Conservation (phyloP, 352 stramenopile genomes). For the Thalassiosira ordinaria region DNA sequence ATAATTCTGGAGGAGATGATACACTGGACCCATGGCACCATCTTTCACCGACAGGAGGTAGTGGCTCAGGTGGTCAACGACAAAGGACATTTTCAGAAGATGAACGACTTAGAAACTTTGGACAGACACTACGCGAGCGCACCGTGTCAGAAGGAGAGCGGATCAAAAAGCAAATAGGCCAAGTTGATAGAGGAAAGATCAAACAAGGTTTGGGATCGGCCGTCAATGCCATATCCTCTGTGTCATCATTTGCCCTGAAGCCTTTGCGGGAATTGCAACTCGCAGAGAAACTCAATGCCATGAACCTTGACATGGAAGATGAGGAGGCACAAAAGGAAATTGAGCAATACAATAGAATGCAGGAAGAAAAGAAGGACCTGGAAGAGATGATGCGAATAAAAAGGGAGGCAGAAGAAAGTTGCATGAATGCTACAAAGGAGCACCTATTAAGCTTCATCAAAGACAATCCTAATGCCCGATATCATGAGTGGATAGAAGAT, state of each 20-base stretch:
- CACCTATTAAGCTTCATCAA: constrained; percentile 68
- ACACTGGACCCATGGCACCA: constrained; percentile 17
- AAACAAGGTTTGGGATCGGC: constrained; percentile 37
- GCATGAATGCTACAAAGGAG: constrained; percentile 50
- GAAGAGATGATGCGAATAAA: constrained; percentile 60
- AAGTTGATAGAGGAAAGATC: constrained; percentile 26
- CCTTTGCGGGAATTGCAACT: constrained; percentile 57
- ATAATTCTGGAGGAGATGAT: neutral
- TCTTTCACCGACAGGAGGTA: neutral
- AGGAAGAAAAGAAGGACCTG: constrained; percentile 54
- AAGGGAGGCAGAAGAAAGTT: constrained; percentile 60
- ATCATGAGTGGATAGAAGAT: constrained; percentile 78
- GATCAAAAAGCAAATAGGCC: constrained; percentile 34
- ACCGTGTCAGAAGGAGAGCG: constrained; percentile 7
- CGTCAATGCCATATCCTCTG: constrained; percentile 35
- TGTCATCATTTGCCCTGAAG: constrained; percentile 48
- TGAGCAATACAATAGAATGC: constrained; percentile 34
- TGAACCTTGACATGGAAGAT: constrained; percentile 67
- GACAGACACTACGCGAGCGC: neutral
- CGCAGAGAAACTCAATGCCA: constrained; percentile 62
- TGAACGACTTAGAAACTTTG: neutral
- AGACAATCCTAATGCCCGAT: constrained; percentile 60
- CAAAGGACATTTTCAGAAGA: constrained; percentile 25
- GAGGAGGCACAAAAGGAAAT: constrained; percentile 42
- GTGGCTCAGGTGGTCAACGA: neutral